Evolutionary conservation across 805 yeast species (phyloP), one percentile per base, ranked within the genome.

Genomic region (Huiozyma naganishii): DNA sequence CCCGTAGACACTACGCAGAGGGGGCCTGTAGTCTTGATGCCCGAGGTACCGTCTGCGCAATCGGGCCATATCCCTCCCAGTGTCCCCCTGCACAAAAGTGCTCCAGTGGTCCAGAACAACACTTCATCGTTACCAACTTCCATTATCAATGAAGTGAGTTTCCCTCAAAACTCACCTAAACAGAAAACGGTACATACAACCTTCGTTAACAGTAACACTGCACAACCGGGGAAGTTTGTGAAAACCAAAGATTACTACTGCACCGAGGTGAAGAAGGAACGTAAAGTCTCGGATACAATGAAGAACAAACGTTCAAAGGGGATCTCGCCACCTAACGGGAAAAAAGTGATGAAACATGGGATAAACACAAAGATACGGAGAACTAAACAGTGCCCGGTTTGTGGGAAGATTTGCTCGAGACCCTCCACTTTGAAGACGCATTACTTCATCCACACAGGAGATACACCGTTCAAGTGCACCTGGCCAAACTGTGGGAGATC

Each of bases 391-490:
- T 68, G 72, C 44, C 63, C 58, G 27, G 70, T 79, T 12, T 86
- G 95, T 59, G 72, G 76, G 39, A 85, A 86, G 58, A 78, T 75
- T 42, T 87, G 87, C 65, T 80, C 84, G 52, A 74, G 95, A 54
- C 89, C 95, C 7, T 80, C 88, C 6, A 85, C 92, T 1, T 67
- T 86, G 44, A 80, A 79, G 50, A 86, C 88, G 3, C 95, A 87
- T 61, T 69, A 73, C 50, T 74, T 85, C 50, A 81, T 85, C 6
- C 95, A 87, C 59, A 80, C 87, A 0, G 88, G 88, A 9, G 87
- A 79, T 53, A 80, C 79, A 52, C 88, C 88, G 6, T 80, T 74
- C 56, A 64, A 64, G 43, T 81, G 87, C 58, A 59, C 66, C 9
- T 80, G 83, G 77, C 65, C 65, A 0, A 74, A 73, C 23, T 87